Evolutionary conservation across 768 basidiomycete genomes (phyloP).

Genomic region (Lactarius sp.): DNA sequence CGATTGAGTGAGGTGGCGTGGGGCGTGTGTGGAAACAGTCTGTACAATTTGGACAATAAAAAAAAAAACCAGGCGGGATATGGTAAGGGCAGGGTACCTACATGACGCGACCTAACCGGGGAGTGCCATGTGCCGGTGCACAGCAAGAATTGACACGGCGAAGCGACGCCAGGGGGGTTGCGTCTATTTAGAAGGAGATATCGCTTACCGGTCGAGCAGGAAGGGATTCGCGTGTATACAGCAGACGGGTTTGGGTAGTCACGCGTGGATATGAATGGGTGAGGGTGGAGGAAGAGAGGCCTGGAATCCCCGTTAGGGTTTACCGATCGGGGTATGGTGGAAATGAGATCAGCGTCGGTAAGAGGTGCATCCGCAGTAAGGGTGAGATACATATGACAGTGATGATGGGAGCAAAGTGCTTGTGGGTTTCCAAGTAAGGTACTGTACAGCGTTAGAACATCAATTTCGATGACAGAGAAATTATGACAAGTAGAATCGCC

Average conservation of each 20-base stretch:
- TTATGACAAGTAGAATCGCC: background rate
- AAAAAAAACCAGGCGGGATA: background rate
- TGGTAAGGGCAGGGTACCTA: background rate
- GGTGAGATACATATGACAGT: background rate
- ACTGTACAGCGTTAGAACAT: background rate
- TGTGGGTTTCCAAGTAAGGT: background rate
- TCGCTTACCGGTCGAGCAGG: background rate
- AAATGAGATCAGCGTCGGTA: slow-evolving; percentile 1
- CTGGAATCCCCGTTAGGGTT: background rate
- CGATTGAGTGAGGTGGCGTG: background rate
- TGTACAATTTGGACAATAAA: background rate
- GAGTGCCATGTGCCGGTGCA: background rate
- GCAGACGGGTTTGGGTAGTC: background rate
- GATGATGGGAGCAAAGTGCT: background rate
- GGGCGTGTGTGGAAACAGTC: background rate
- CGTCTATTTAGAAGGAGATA: slow-evolving; percentile 10
- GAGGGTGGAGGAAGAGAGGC: background rate
- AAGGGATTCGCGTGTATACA: background rate
- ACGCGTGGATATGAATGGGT: background rate
- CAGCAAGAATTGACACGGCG: slow-evolving; percentile 3
- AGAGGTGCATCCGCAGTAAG: background rate
- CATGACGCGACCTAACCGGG: background rate
- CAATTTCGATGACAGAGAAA: too few species aligned
- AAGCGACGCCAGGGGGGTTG: background rate
- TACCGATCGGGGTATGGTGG: background rate